phyloP scores from a whole-genome alignment of 2,329 filamentous ascomycete species.

The Zasmidium cellare region DNA sequence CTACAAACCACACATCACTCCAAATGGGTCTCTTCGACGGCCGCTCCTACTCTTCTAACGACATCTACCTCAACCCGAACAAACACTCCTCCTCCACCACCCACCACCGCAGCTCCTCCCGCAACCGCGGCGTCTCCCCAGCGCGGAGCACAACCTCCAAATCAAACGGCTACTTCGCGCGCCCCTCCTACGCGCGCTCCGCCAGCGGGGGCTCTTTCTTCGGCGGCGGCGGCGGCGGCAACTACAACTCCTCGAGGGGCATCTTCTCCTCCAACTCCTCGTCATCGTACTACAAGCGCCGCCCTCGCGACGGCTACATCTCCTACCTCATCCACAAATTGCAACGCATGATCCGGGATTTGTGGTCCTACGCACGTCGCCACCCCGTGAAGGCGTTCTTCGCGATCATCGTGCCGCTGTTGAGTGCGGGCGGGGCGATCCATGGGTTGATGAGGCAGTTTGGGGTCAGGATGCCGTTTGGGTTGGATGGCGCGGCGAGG shows the following conservation, averaged over 20 bases:
- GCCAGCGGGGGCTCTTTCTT: slow-evolving; percentile 24
- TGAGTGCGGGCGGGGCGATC: slow-evolving; percentile 75
- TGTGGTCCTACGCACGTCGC: slow-evolving; percentile 76
- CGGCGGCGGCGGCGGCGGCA: slow-evolving; percentile 17
- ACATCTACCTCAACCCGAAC: slow-evolving; percentile 19
- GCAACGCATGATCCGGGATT: slow-evolving; percentile 75
- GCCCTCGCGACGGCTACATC: slow-evolving; percentile 76
- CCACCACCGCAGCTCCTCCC: slow-evolving; percentile 12
- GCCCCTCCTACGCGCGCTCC: slow-evolving; percentile 16
- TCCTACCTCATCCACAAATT: slow-evolving; percentile 72
- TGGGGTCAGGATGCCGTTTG: slow-evolving; percentile 73
- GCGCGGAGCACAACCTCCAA: slow-evolving; percentile 15
- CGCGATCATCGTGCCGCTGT: slow-evolving; percentile 79
- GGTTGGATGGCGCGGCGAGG: slow-evolving; percentile 30
- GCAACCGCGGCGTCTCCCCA: slow-evolving; percentile 22
- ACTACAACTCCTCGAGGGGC: slow-evolving; percentile 18
- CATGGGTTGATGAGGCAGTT: slow-evolving; percentile 75
- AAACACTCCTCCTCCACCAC: slow-evolving; percentile 3
- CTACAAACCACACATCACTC: slow-evolving; percentile 1
- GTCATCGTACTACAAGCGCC: slow-evolving; percentile 74
- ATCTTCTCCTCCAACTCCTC: slow-evolving; percentile 44
- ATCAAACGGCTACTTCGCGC: slow-evolving; percentile 24
- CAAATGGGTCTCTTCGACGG: slow-evolving; percentile 36
- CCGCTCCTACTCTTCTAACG: slow-evolving; percentile 29
- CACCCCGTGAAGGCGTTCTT: slow-evolving; percentile 90